Evolutionary conservation across 495 filamentous ascomycete species (phyloP).

Genomic region (Acidomyces sp.): DNA sequence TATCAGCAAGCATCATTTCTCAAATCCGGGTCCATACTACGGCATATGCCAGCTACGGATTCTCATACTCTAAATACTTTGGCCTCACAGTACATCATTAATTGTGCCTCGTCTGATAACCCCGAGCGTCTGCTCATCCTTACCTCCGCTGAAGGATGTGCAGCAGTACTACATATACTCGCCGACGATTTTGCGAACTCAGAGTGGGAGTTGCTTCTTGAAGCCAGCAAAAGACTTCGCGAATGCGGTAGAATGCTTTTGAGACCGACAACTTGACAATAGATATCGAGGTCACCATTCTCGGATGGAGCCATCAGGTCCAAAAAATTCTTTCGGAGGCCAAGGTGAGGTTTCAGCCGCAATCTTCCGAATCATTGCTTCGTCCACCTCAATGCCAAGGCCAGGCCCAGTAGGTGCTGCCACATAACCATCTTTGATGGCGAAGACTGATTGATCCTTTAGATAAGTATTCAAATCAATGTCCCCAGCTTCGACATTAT

Average conservation of each 20-base stretch:
- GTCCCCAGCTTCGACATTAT: conserved; percentile 45
- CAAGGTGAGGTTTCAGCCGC: conserved; percentile 41
- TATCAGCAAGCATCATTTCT: conserved; percentile 1
- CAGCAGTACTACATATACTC: not conserved
- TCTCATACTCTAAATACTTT: not conserved
- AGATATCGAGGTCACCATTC: conserved; percentile 45
- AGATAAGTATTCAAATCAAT: conserved; percentile 56
- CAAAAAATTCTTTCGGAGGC: conserved; percentile 50
- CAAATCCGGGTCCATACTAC: not conserved
- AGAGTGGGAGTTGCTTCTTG: conserved; percentile 7
- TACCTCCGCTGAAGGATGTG: not conserved
- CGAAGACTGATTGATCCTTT: conserved; percentile 49
- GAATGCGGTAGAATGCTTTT: conserved; percentile 5
- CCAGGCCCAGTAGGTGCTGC: conserved; percentile 47
- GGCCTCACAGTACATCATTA: not conserved
- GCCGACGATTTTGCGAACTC: not conserved
- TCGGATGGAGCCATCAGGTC: conserved; percentile 53
- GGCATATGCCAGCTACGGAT: not conserved
- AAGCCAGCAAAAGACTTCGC: conserved; percentile 1
- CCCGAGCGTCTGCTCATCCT: not conserved
- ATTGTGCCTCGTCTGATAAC: not conserved
- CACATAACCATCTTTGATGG: conserved; percentile 53
- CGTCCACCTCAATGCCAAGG: conserved; percentile 62
- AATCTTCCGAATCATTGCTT: conserved; percentile 46
- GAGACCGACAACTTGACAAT: not conserved